These are phyloP conservation scores for Colletotrichum agaves DNA, from an alignment of 2,329 filamentous ascomycete genomes.

Conservation along the genomic window DNA sequence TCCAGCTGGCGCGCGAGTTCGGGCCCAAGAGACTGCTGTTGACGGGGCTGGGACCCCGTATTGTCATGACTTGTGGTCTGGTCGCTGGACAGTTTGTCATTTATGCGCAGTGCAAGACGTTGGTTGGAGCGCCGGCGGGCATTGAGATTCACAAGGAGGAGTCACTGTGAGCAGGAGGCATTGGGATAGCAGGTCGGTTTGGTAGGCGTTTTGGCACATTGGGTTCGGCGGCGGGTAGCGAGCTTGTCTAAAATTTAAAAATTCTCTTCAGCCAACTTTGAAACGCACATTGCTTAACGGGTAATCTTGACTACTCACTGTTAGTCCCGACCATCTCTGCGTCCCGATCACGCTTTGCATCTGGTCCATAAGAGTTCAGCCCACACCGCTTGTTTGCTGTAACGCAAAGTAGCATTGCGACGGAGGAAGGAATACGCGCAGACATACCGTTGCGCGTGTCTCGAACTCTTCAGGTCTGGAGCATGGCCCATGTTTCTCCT, in stretches of 20 bases:
- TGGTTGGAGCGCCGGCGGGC: slow-evolving; percentile 61
- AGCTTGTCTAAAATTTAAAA: neutral
- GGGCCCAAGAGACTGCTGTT: slow-evolving; percentile 59
- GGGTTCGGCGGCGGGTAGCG: slow-evolving; percentile 10
- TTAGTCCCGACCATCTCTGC: too few species aligned
- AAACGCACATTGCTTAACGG: too few species aligned
- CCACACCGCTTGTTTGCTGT: neutral
- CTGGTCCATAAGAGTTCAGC: too few species aligned
- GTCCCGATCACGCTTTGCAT: too few species aligned
- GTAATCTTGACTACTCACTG: too few species aligned
- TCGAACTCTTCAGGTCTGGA: neutral
- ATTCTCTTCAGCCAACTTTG: too few species aligned
- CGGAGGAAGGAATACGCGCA: neutral
- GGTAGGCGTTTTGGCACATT: slow-evolving; percentile 23
- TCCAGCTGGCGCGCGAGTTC: slow-evolving; percentile 62
- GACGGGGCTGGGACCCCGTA: slow-evolving; percentile 60
- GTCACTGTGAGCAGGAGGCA: slow-evolving; percentile 1
- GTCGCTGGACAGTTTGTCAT: slow-evolving; percentile 66
- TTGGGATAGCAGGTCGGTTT: neutral
- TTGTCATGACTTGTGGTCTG: slow-evolving; percentile 64
- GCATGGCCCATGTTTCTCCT: neutral
- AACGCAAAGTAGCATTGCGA: rapidly evolving
- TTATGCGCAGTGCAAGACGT: slow-evolving; percentile 64
- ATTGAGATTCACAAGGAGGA: slow-evolving; percentile 65
- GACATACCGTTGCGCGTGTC: neutral